Conservation (phyloP, 2,329 filamentous ascomycete species). For the Sclerotinia spermophila region DNA sequence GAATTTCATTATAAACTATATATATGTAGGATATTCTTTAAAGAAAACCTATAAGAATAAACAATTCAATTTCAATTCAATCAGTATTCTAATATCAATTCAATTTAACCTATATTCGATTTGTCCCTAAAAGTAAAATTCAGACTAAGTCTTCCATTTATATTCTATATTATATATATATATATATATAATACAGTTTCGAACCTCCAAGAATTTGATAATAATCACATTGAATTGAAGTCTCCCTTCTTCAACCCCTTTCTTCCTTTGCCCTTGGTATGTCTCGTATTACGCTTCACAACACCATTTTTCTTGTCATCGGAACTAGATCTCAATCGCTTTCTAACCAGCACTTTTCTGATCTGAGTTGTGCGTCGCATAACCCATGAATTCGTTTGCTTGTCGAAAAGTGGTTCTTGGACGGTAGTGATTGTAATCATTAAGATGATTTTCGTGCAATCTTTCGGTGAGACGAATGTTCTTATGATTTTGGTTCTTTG, state of each 20-base stretch:
- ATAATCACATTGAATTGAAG: neutral
- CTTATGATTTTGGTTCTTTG: neutral
- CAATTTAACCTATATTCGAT: too few relatives aligned
- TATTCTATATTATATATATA: too few relatives aligned
- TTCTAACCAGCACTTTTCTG: neutral
- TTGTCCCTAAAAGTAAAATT: too few relatives aligned
- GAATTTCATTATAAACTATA: too few relatives aligned
- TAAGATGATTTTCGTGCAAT: neutral
- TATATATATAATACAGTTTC: too few relatives aligned
- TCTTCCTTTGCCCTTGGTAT: neutral
- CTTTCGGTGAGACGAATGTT: neutral
- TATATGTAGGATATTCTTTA: too few relatives aligned
- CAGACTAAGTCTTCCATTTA: too few relatives aligned
- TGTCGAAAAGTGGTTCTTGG: neutral
- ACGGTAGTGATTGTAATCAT: neutral
- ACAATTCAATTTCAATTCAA: too few relatives aligned
- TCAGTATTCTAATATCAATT: too few relatives aligned
- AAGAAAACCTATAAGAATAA: too few relatives aligned
- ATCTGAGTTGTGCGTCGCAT: neutral
- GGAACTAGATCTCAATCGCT: neutral
- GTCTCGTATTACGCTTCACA: neutral
- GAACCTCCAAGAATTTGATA: too few relatives aligned
- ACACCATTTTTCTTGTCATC: neutral
- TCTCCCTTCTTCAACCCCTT: neutral
- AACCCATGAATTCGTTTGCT: neutral